Evolutionary conservation across 345 rosid genomes (phyloP), one percentile per base, ranked within the genome.

Genomic region (Microcos paniculata): DNA sequence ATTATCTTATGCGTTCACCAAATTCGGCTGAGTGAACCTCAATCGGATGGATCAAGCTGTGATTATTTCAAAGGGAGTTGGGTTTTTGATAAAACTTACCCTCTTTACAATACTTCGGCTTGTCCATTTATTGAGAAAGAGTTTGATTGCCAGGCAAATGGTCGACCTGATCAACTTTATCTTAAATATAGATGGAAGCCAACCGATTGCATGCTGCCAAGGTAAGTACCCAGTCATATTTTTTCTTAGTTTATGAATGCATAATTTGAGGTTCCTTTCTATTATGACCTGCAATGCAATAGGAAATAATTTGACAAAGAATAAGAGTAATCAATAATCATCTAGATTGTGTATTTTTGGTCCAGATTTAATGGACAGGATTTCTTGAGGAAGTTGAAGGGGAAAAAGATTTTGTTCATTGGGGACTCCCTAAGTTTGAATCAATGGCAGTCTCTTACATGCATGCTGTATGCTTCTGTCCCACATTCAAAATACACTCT

Each of bases 381-480:
- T 33, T 83, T 92, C 63, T 51, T 90, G 76, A 79, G 42, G 58
- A 88, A 65, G 77, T 83, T 81, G 33, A 86, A 65, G 70, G 93
- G 94, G 77, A 94, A 90, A 81, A 92, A 88, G 62, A 82, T 94
- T 45, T 71, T 92, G 71, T 88, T 90, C 45, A 92, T 92, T 0
- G 98, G 98, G 16, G 98, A 94, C 80, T 94, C 98, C 31, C 72
- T 94, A 4, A 92, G 98, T 87, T 75, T 85, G 52, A 92, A 90
- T 64, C 94, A 90, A 80, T 94, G 96, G 96, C 80, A 89, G 66
- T 92, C 98, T 1, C 76, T 92, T 4, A 77, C 88, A 1, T 94
- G 98, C 84, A 88, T 92, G 88, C 81, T 94, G 78, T 87, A 88
- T 77, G 86, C 90, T 1, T 61, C 88, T 30, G 74, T 87, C 66